Evolutionary conservation across 495 filamentous ascomycete genomes (phyloP), one percentile per base, ranked within the genome.

Genomic region (Lasiosphaeria miniovina): DNA sequence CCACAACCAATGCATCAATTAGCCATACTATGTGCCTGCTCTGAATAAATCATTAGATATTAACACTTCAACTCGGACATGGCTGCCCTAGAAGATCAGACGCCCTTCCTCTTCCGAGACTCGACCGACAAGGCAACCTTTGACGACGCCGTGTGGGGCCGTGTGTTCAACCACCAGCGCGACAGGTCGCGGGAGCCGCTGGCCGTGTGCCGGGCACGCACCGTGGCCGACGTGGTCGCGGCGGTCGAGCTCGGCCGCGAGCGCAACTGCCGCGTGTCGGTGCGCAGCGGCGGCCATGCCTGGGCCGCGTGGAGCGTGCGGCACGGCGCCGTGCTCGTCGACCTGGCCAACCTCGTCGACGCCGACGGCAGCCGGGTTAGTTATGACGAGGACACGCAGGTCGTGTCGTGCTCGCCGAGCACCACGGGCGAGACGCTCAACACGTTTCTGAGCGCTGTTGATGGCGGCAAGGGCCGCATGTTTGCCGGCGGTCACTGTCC

Each of bases 401-500:
- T 75, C 9, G 75, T 75, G 4, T 64, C 55, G 10, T 80, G 69
- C 1, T 74, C 80, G 6, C 75, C 80, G 2, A 77, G 76, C 34
- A 69, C 71, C 11, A 83, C 79, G 5, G 78, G 79, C 0, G 54
- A 57, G 14, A 68, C 75, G 56, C 61, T 83, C 8, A 82, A 81
- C 63, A 65, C 60, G 0, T 65, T 65, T 46, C 62, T 85, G 35
- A 49, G 34, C 4, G 17, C 9, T 0, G 43, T 36, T 32, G 49
- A 61, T 36, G 61, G 73, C 49, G 60, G 73, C 49, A 63, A 74
- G 57, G 76, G 69, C 0, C 57, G 73, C 31, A 75, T 82, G 69
- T 84, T 83, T 65, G 71, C 71, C 4, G 81, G 75, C 2, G 81
- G 81, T 0, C 82, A 85, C 65, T 84, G 81, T 63, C 81, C 81